Base-by-base conservation (phyloP, 768 basidiomycete genomes). In the Hypholoma sublateritium region DNA sequence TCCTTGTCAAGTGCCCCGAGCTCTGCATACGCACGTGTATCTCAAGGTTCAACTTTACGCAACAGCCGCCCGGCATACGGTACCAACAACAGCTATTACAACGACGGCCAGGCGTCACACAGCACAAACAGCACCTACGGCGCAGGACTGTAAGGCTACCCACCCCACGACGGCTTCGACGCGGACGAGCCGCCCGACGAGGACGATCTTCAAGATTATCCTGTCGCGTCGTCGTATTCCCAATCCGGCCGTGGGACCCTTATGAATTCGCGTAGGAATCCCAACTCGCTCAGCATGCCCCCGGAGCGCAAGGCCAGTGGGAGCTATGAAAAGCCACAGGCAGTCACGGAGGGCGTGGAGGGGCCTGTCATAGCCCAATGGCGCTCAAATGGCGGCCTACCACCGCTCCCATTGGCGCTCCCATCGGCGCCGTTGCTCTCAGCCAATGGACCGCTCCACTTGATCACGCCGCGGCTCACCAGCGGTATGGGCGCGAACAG, bases 191-290 rank as follows among this genome's bases (percentile, higher is more conserved):
- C 77, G 2, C n/a, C n/a, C n/a, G 89, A 90, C 36, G 88, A 82
- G 21, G 81, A 89, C 59, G 89, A 91, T 1, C 83, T 78, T 55
- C 92, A 93, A 66, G 92, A 93, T 59, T 88, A 88, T 65, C 83
- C 85, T 1, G 75, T 80, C 5, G 71, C 82, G 4, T 68, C 73
- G 21, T 69, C 68, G 0, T 69, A 72, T 49, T 67, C 79, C 0
- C 65, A 80, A 4, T 87, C 87, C 5, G 90, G 91, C 13, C 83
- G 91, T 2, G 89, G 86, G 17, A 94, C 92, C 1, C 91, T 91
- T 0, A 62, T 87, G 53, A 82, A 83, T 9, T 73, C 75, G 13
- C 82, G 89, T 37, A 72, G 89, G 52, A 73, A 77, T 32, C 66
- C 69, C 46, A 81, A 78, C 55, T 79, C 82, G n/a, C 75, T 83